Evolutionary conservation across 179 eudicot genomes (phyloP), one percentile per base, ranked within the genome.

Genomic region (Vitellaria paradoxa): DNA sequence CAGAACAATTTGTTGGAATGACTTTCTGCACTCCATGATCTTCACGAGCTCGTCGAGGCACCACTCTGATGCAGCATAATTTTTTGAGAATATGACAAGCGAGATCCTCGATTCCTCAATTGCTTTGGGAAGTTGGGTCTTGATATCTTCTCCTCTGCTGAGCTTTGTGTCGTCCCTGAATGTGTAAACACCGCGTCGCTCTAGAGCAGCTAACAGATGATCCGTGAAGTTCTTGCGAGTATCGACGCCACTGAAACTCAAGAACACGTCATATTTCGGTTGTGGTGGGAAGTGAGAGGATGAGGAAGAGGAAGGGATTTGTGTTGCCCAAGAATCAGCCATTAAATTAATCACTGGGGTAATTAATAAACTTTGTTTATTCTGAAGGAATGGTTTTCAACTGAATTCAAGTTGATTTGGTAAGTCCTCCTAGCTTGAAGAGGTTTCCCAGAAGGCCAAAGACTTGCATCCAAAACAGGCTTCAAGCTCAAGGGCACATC

Each of bases 1-100:
- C 3, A 73, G 6, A 20, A 73, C 76, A 6, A 42, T 73, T 5
- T 73, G 65, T n/a, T 60, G 50, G 24, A 57, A 30, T 1, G 17
- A 30, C 53, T 50, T 70, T 65, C n/a, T 73, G 55, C 65, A 59
- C 30, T 73, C 53, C 65, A 73, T 40, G 30, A 73, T 73, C 53
- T 59, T n/a, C 76, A 73, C 76, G 21, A 73, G 76, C 42, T 72
- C 75, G 15, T 72, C 75, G 17, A 72, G 75, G 64, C 75, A 72
- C 75, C 75, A 72, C 15, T 17, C 9, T 0, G 75, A 72, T 4
- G 21, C 1, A 6, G 64, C 64, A n/a, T 72, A 72, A 30, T 30
- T 55, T 17, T 4, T 30, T 0, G 75, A 72, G 15, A 72, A 59
- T 9, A 72, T 8, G 2, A 72, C 64, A 0, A 72, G 64, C 0